Base-by-base conservation (phyloP, 2,329 filamentous ascomycete genomes). In the Acrodontium crateriforme region DNA sequence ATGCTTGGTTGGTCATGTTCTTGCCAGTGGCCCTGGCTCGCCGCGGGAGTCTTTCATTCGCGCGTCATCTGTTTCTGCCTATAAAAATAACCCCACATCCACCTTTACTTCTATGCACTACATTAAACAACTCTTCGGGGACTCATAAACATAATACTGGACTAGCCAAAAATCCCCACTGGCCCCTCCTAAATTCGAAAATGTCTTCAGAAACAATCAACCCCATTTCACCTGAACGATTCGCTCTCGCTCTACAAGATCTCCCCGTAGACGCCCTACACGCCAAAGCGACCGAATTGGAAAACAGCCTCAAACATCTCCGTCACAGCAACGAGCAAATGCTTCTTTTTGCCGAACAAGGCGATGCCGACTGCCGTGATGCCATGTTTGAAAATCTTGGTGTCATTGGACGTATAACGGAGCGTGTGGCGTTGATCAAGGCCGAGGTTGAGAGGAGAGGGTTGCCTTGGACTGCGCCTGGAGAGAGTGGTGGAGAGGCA, bases 321-420 rank as follows among this genome's bases (percentile, higher is more conserved):
- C 68, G 75, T 45, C 73, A 74, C 52, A 79, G 74, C 38, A 85
- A 84, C 57, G 66, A 68, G 38, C 71, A 84, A 51, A 72, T 84
- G 33, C 62, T 66, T 30, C 76, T 77, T 18, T 83, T 71, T 42
- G 74, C 76, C 31, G 64, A 72, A 25, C 55, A 60, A 14, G 65
- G 73, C 10, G 79, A 85, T 29, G 34, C 37, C 15, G 78, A 80
- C 50, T 85, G 79, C 59, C 58, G 71, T 40, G 77, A 83, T 32
- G 79, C 78, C 33, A 78, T 84, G 47, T 52, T 57, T 31, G 78
- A 85, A 55, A 84, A 84, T 53, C 65, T 74, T 42, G 52, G 48
- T 12, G 77, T 84, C 32, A 76, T 85, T 32, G 61, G 53, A 36
- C 66, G 76, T 41, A 78, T 82, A 68, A 60, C 66, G 36, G 67